phyloP scores from a whole-genome alignment of 2,329 filamentous ascomycete genomes.

The Lasiodiplodia sp. region DNA sequence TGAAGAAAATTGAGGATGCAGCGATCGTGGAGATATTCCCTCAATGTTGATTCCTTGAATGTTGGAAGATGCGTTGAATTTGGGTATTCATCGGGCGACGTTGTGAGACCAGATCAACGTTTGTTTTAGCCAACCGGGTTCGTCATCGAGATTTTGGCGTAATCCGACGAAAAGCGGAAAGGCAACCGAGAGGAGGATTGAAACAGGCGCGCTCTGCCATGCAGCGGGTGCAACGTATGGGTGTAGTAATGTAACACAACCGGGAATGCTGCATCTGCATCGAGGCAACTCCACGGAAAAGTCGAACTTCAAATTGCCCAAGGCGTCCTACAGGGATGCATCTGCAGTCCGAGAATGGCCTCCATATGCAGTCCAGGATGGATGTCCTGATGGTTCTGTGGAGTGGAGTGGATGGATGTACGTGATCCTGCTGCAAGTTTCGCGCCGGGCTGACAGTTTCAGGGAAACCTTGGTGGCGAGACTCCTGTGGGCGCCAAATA shows the following conservation, averaged over 20 bases:
- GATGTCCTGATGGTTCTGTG: neutral
- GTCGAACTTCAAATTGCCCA: neutral
- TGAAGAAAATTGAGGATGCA: neutral
- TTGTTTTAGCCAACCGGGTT: neutral
- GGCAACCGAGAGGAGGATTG: neutral
- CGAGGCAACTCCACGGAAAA: neutral
- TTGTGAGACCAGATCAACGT: neutral
- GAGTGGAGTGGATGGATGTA: neutral
- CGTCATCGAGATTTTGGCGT: neutral
- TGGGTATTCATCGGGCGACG: neutral
- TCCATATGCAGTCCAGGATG: neutral
- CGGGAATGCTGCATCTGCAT: conserved; percentile 10
- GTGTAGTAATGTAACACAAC: neutral
- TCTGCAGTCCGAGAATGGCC: conserved; percentile 3
- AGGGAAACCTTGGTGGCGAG: conserved; percentile 1
- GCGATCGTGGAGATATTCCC: conserved; percentile 1
- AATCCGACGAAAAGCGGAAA: neutral
- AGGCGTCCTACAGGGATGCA: neutral
- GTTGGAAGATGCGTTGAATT: neutral
- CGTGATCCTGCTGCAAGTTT: neutral
- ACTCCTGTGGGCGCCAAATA: neutral
- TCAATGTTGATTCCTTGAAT: neutral
- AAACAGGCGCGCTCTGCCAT: neutral
- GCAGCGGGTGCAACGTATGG: conserved; percentile 5
- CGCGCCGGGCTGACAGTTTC: neutral